Evolutionary conservation across 345 rosid genomes (phyloP).

Genomic region (Eucalyptus regnans): DNA sequence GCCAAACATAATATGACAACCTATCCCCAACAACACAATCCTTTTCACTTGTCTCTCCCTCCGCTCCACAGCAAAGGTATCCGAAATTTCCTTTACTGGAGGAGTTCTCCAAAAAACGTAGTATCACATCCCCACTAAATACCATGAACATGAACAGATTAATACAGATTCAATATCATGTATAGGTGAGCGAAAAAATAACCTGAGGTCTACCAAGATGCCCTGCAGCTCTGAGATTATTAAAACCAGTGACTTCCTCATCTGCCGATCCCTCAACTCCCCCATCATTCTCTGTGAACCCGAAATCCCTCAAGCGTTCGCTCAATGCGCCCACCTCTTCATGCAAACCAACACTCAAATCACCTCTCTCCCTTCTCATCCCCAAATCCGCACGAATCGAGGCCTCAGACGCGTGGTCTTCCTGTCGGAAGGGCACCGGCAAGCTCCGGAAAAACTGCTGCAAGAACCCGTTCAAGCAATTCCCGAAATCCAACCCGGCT

Average conservation of each 20-base stretch:
- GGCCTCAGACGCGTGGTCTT: conserved; percentile 19
- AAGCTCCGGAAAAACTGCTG: conserved; percentile 68
- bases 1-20: not conserved
- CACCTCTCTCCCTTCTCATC: conserved; percentile 9
- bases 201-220: conserved; percentile 68
- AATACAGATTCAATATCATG: not conserved
- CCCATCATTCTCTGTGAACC: conserved; percentile 19
- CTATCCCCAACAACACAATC: not conserved
- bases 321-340: conserved; percentile 25
- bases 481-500: conserved; percentile 84
- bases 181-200: not conserved
- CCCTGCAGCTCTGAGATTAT: conserved; percentile 32
- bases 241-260: conserved; percentile 41
- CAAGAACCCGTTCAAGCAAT: conserved; percentile 59
- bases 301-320: conserved; percentile 32
- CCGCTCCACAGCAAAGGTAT: not conserved
- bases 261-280: conserved; percentile 18
- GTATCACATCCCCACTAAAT: not conserved
- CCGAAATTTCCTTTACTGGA: not conserved
- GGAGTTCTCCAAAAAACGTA: not conserved
- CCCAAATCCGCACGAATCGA: conserved; percentile 8
- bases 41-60: not conserved
- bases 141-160: not conserved
- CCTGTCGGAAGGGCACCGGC: conserved; percentile 56
- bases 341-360: conserved; percentile 3